Conservation (phyloP, 176 grass and related monocot genomes). For the Chrysopogon serrulatus region DNA sequence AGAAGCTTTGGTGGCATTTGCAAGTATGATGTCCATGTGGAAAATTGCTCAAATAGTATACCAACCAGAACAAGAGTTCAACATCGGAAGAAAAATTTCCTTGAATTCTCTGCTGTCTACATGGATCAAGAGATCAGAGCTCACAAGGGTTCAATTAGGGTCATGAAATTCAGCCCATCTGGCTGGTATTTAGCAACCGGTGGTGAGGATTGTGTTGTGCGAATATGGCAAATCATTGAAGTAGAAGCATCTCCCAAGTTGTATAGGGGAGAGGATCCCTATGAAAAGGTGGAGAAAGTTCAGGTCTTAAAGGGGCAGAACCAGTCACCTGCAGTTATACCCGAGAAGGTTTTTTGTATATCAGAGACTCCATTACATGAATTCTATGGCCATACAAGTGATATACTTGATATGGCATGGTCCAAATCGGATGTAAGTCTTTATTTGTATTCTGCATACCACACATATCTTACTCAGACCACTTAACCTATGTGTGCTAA, state of each 20-base stretch:
- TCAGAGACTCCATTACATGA: constrained; percentile 66
- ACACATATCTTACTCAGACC: background rate
- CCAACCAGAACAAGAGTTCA: constrained; percentile 55
- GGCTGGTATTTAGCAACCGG: constrained; percentile 86
- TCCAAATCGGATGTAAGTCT: constrained; percentile 79
- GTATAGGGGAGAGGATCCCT: constrained; percentile 20
- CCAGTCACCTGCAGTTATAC: constrained; percentile 52
- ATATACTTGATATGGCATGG: constrained; percentile 86
- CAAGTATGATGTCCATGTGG: constrained; percentile 48
- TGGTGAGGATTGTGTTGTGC: constrained; percentile 75
- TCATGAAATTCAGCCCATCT: constrained; percentile 79
- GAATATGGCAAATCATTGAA: constrained; percentile 81
- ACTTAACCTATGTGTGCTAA: background rate
- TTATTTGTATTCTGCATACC: background rate
- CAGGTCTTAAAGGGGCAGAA: constrained; percentile 39
- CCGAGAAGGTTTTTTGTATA: constrained; percentile 58
- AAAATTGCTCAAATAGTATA: constrained; percentile 20
- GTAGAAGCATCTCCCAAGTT: constrained; percentile 46
- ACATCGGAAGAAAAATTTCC: constrained; percentile 51
- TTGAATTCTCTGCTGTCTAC: constrained; percentile 73
- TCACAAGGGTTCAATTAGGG: constrained; percentile 77
- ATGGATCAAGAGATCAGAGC: constrained; percentile 89
- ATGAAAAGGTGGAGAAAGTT: constrained; percentile 33
- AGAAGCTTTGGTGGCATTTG: constrained; percentile 31
- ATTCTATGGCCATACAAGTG: constrained; percentile 65